Evolutionary conservation across 768 basidiomycete species (phyloP).

Genomic region (Ephemerocybe angulata): DNA sequence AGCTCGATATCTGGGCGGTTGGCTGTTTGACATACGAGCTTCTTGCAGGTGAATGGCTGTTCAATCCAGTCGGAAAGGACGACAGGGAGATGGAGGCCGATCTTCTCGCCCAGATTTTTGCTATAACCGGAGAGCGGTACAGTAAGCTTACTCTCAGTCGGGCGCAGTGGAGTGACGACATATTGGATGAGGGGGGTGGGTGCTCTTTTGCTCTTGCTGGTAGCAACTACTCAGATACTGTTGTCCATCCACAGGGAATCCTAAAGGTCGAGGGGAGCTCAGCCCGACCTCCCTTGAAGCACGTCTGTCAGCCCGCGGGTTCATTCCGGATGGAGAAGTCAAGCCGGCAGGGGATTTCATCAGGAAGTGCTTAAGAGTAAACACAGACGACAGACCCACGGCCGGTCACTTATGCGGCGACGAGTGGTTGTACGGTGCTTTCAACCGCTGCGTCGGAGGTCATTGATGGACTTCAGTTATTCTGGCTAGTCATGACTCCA

Average conservation of each 20-base stretch:
- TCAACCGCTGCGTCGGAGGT: no score
- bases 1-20: slow-evolving; percentile 25
- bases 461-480: no score
- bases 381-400: background rate
- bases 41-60: slow-evolving; percentile 19
- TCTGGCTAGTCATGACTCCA: no score
- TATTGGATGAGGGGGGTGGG: background rate
- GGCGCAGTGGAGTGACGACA: background rate
- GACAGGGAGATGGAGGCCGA: slow-evolving; percentile 21
- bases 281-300: slow-evolving; percentile 6
- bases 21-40: slow-evolving; percentile 28
- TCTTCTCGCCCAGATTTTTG: slow-evolving; percentile 27
- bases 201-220: background rate
- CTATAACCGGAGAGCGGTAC: slow-evolving; percentile 23
- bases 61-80: slow-evolving; percentile 17
- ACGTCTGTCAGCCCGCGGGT: slow-evolving; percentile 2
- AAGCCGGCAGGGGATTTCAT: slow-evolving; percentile 6
- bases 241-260: slow-evolving; percentile 10
- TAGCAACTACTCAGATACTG: background rate
- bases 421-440: no score
- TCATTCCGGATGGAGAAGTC: slow-evolving; percentile 6
- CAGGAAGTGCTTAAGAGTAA: background rate
- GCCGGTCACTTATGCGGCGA: no score
- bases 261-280: background rate
- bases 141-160: slow-evolving; percentile 12